Evolutionary conservation across 176 grass and related monocot species (phyloP), one percentile per base, ranked within the genome.

Genomic region (Phoenix dactylifera): DNA sequence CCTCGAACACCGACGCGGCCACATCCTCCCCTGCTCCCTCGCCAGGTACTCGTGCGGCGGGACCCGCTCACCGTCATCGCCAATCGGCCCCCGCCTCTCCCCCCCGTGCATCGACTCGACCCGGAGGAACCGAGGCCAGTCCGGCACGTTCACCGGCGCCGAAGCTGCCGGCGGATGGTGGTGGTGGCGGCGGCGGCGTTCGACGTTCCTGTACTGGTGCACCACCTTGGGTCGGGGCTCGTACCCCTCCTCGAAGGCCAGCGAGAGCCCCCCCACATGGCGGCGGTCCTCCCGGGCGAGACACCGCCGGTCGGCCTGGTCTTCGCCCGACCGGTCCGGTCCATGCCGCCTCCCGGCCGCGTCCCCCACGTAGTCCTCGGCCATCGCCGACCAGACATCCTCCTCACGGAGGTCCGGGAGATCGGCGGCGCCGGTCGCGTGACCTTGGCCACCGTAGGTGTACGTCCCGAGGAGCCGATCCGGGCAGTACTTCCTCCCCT

Each of bases 1-100:
- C 56, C 15, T 71, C 68, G 1, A 60, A 16, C 48, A 71, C 68
- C 56, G 52, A 56, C 65, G 28, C 22, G 52, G 52, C 24, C 24
- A 18, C 14, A 3, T 20, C 52, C 12, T 71, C 68, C 44, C 56
- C 18, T 30, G 48, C 67, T 49, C 54, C 53, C 67, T 57, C 44
- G 68, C 56, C 68, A 71, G 26, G 23, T 52, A 60, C 57, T 71
- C 68, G 44, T 71, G 68, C 44, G 68, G 68, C 56, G 68, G 68
- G 15, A 60, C 3, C 44, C 56, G 60, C 56, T 24, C 56, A 0
- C 55, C 17, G n/a, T 22, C 60, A 12, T 53, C 64, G n/a, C 6
- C 28, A 30, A 30, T 30, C 28, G 28, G 5, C 28, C 1, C 22
- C 51, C 51, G 18, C 64, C 17, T 15, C 50, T 12, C 50, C 25